A percentile compares a stretch with the other conserved stretches of the same genome.
These are phyloP conservation scores for Dianthus caryophyllus DNA, from an alignment of 148 eudicot genomes.

Conservation along the genomic window DNA sequence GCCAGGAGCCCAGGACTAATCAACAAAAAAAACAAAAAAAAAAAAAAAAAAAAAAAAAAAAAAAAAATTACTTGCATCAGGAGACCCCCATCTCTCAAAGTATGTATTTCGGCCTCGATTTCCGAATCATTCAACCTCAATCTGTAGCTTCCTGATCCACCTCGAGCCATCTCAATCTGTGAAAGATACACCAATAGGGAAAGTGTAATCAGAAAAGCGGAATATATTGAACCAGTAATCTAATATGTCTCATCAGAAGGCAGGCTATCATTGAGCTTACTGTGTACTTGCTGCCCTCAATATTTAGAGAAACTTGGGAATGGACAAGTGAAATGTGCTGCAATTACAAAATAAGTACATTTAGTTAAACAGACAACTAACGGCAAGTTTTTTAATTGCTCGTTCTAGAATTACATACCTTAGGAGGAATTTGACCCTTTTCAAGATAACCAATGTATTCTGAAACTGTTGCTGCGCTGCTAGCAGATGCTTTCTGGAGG, in stretches of 20 bases:
- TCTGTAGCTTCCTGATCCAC: slow-evolving; percentile 95
- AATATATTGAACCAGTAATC: slow-evolving; percentile 10
- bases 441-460: slow-evolving; percentile 98
- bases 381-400: neutral
- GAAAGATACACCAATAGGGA: slow-evolving; percentile 2
- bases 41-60: neutral
- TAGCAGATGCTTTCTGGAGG: slow-evolving; percentile 93
- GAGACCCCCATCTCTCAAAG: slow-evolving; percentile 97
- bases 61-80: slow-evolving; percentile 72
- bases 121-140: slow-evolving; percentile 81
- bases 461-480: slow-evolving; percentile 93
- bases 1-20: no score
- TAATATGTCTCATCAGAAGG: neutral
- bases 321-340: slow-evolving; percentile 99
- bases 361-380: slow-evolving; percentile 3
- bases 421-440: slow-evolving; percentile 98
- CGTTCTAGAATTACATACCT: slow-evolving; percentile 41
- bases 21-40: neutral
- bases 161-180: slow-evolving; percentile 85
- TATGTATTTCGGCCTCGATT: slow-evolving; percentile 96
- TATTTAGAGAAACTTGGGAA: slow-evolving; percentile 85
- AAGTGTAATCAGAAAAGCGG: neutral
- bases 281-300: slow-evolving; percentile 98
- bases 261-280: slow-evolving; percentile 37
- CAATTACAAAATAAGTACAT: slow-evolving; percentile 26